A percentile compares a stretch with the other conserved stretches of the same genome.
phyloP scores from a whole-genome alignment of 2,329 filamentous ascomycete species.

The Colletotrichum sp. region DNA sequence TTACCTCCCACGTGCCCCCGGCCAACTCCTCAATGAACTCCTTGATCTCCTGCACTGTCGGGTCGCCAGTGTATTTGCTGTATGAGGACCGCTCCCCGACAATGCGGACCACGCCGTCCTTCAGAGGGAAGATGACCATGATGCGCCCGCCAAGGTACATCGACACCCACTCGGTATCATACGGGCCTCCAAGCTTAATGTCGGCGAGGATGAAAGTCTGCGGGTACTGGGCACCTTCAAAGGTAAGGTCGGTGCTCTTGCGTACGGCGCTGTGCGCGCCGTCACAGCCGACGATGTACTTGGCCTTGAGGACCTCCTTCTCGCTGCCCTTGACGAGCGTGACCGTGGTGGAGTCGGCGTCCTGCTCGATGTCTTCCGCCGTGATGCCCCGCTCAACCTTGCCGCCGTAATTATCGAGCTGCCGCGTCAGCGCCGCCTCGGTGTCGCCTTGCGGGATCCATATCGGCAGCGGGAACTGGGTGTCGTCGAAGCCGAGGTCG shows the following conservation, averaged over 20 bases:
- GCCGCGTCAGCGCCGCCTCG: constrained; percentile 35
- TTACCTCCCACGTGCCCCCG: constrained; percentile 29
- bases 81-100: constrained; percentile 23
- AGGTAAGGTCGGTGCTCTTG: constrained; percentile 39
- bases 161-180: constrained; percentile 19
- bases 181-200: constrained; percentile 29
- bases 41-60: constrained; percentile 21
- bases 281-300: constrained; percentile 53
- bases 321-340: constrained; percentile 24
- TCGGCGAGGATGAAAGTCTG: constrained; percentile 51
- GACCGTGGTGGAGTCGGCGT: constrained; percentile 31
- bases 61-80: not conserved
- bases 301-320: constrained; percentile 32
- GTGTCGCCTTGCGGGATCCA: constrained; percentile 39
- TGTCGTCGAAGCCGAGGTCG: constrained; percentile 33
- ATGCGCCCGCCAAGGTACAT: constrained; percentile 38
- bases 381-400: constrained; percentile 32
- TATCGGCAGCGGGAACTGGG: constrained; percentile 33
- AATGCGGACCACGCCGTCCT: constrained; percentile 30
- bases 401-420: constrained; percentile 29
- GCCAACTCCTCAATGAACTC: constrained; percentile 30
- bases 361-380: constrained; percentile 33
- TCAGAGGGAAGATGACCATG: constrained; percentile 39
- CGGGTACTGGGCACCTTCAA: constrained; percentile 45
- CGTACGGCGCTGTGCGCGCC: constrained; percentile 50